A percentile compares a stretch with the other conserved stretches of the same genome.
phyloP scores from a whole-genome alignment of 2,329 filamentous ascomycete species.

The Elsinoe fawcettii region DNA sequence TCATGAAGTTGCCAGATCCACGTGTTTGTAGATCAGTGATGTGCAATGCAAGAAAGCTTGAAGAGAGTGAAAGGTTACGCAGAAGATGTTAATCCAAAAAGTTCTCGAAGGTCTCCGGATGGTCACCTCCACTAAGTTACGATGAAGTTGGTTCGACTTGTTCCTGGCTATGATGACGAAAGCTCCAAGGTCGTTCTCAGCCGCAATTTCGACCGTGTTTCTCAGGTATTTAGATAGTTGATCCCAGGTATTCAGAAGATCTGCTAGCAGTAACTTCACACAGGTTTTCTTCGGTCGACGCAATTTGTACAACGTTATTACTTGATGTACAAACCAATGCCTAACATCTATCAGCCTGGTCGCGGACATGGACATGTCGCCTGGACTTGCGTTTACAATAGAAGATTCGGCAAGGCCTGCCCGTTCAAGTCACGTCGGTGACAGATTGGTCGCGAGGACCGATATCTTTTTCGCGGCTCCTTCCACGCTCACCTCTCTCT shows the following conservation, averaged over 20 bases:
- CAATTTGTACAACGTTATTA: no score
- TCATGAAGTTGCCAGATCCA: neutral
- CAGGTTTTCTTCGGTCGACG: no score
- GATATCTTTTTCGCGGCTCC: constrained; percentile 1
- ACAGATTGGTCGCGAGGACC: neutral
- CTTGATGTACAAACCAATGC: no score
- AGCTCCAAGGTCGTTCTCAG: neutral
- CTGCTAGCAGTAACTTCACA: no score
- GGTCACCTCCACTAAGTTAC: no score
- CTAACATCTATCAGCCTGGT: neutral
- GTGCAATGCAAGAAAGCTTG: neutral
- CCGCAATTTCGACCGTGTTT: neutral
- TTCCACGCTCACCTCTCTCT: neutral
- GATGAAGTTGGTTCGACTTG: neutral
- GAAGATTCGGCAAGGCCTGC: neutral
- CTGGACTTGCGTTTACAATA: neutral
- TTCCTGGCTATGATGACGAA: constrained; percentile 8
- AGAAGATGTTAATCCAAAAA: no score
- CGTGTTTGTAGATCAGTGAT: neutral
- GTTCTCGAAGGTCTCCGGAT: no score
- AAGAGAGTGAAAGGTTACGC: no score
- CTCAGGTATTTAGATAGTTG: no score
- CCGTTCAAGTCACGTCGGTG: neutral
- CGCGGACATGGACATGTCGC: neutral
- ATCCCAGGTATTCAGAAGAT: no score